Conservation (phyloP, 2,329 filamentous ascomycete genomes). For the Macrophomina tecta region DNA sequence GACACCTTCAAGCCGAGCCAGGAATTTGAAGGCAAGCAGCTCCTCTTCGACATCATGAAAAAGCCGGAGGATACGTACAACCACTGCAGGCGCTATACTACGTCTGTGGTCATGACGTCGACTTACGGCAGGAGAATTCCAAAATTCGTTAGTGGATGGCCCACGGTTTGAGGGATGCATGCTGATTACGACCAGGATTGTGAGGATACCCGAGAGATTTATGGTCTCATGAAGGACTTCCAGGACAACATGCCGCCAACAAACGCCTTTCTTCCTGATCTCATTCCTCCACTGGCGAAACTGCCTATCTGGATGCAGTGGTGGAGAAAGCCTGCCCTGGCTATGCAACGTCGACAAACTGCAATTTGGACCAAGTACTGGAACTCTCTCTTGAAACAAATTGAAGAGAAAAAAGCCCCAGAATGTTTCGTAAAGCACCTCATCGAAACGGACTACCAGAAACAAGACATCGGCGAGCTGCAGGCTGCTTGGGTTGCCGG, state of each 20-base stretch:
- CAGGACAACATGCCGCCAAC: slow-evolving; percentile 36
- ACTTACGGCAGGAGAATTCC: slow-evolving; percentile 43
- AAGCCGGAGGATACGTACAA: slow-evolving; percentile 33
- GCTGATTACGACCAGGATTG: slow-evolving; percentile 35
- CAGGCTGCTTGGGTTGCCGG: slow-evolving; percentile 45
- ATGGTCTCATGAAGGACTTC: slow-evolving; percentile 45
- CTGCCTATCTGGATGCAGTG: slow-evolving; percentile 40
- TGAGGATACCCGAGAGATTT: slow-evolving; percentile 41
- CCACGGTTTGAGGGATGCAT: no score
- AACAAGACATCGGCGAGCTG: slow-evolving; percentile 43
- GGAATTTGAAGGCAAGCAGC: slow-evolving; percentile 54
- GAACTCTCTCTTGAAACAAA: slow-evolving; percentile 38
- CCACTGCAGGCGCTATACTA: slow-evolving; percentile 37
- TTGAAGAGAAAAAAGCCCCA: slow-evolving; percentile 40
- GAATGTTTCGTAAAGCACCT: slow-evolving; percentile 46
- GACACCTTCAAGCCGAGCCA: slow-evolving; percentile 51
- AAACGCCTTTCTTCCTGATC: slow-evolving; percentile 41
- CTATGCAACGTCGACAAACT: slow-evolving; percentile 41
- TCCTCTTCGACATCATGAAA: slow-evolving; percentile 50
- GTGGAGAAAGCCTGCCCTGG: slow-evolving; percentile 39
- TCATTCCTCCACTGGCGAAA: slow-evolving; percentile 37
- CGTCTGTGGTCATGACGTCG: slow-evolving; percentile 45
- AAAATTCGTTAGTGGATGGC: slow-evolving; percentile 37
- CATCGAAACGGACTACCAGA: slow-evolving; percentile 45
- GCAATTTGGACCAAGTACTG: slow-evolving; percentile 43